Base-by-base conservation (phyloP, 2,329 filamentous ascomycete genomes). In the Colletotrichum sojae region DNA sequence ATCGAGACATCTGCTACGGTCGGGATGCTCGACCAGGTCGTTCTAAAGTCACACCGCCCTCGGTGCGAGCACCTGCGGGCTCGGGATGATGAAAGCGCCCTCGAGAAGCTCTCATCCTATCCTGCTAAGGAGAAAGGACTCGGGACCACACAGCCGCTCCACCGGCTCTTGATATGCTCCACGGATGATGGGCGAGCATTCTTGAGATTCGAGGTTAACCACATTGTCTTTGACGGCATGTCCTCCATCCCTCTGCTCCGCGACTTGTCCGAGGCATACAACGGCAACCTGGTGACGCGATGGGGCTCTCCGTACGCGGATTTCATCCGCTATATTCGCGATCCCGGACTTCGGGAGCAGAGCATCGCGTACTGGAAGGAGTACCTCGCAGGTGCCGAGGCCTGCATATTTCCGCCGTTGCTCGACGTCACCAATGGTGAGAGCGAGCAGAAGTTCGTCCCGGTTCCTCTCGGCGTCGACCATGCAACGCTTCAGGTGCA, bases 161-260 rank as follows among this genome's bases (percentile, higher is more conserved):
- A 64, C 6, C n/a, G 60, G 8, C 15, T 57, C 3, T 43, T 53
- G 3, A 58, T 63, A 27, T 64, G 48, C 13, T 40, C 39, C 40
- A 58, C 55, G 9, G 40, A 54, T n/a, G 46, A 56, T 31, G 36
- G 9, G 5, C 48, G 48, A 15, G n/a, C 39, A 22, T 48, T 60
- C n/a, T 16, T 53, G 13, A 52, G 18, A 49, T 39, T 49, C 39
- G 61, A 45, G 27, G 43, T 51, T 71, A 80, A 76, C 57, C 80
- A 81, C 55, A 74, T 76, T 2, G 61, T 81, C 13, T 75, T 76
- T 2, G 79, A 81, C n/a, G 79, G 78, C 2, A 72, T 75, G 31
- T 80, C 79, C 0, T 73, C 76, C 5, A 54, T 66, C 6, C 73
- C 78, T 15, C 53, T 81, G 8, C 71, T 80, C 5, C 57, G 71